phyloP scores from a whole-genome alignment of 805 yeast genomes.

The Pichia thaimueangensis region DNA sequence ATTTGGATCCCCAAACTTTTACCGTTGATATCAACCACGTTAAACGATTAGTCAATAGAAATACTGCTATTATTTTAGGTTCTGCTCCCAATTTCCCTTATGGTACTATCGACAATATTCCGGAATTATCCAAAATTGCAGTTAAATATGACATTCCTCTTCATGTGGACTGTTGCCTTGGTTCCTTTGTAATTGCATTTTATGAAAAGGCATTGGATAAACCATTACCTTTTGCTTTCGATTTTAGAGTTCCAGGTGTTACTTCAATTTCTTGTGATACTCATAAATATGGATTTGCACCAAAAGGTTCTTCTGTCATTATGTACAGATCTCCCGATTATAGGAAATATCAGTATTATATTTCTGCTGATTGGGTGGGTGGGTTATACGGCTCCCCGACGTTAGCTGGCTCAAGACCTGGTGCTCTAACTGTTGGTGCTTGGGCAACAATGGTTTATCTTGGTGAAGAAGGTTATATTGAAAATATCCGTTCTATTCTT shows the following conservation, averaged over 20 bases:
- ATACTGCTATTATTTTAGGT: constrained; percentile 81
- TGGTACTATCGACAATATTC: constrained; percentile 90
- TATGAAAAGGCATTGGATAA: constrained; percentile 40
- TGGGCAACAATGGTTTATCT: constrained; percentile 87
- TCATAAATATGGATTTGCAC: constrained; percentile 98
- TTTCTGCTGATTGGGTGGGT: constrained; percentile 83
- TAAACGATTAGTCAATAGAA: constrained; percentile 57
- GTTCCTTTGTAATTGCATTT: constrained; percentile 84
- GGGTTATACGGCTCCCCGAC: constrained; percentile 97
- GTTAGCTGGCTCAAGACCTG: constrained; percentile 94
- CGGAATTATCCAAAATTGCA: constrained; percentile 59
- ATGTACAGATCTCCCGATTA: constrained; percentile 72
- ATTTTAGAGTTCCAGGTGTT: constrained; percentile 85
- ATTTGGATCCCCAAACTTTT: constrained; percentile 52
- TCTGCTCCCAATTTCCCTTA: constrained; percentile 98
- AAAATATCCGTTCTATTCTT: constrained; percentile 63
- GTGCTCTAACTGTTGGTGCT: constrained; percentile 95
- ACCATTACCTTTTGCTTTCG: constrained; percentile 49
- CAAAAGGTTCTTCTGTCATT: constrained; percentile 89
- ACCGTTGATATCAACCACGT: constrained; percentile 63
- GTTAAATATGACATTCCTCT: constrained; percentile 67
- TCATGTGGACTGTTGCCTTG: constrained; percentile 94
- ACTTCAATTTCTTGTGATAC: constrained; percentile 98
- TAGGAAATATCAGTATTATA: constrained; percentile 77
- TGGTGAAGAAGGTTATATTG: constrained; percentile 77